Percentiles rank a stretch among this genome's conserved stretches.
These are phyloP conservation scores for Microdochium paspali DNA, from an alignment of 2,329 filamentous ascomycete genomes.

Conservation along the genomic window DNA sequence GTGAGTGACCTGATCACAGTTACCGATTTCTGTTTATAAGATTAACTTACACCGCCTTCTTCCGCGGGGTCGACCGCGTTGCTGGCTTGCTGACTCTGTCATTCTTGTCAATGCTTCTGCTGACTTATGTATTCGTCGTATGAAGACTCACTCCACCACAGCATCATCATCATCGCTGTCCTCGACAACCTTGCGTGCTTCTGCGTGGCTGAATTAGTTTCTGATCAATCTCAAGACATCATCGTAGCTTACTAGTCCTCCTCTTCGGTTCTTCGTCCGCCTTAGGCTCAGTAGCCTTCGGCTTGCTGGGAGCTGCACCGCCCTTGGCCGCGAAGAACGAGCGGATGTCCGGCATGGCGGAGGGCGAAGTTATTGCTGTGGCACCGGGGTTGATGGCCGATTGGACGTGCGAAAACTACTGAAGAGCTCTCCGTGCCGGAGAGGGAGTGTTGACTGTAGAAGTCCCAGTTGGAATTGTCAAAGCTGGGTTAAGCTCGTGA, in stretches of 20 bases:
- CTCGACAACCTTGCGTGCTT: slow-evolving; percentile 61
- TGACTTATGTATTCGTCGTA: neutral
- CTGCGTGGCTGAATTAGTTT: slow-evolving; percentile 14
- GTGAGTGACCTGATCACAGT: neutral
- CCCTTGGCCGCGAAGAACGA: slow-evolving; percentile 81
- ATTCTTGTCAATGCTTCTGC: slow-evolving; percentile 19
- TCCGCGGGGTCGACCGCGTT: slow-evolving; percentile 36
- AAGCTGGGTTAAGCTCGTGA: neutral
- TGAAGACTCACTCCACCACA: slow-evolving; percentile 36
- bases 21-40: slow-evolving; percentile 1
- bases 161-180: slow-evolving; percentile 75
- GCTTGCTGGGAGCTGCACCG: slow-evolving; percentile 41
- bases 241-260: slow-evolving; percentile 31
- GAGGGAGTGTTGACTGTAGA: no score
- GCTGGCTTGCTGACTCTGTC: slow-evolving; percentile 40
- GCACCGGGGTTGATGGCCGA: no score
- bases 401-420: no score
- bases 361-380: no score
- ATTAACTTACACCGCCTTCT: slow-evolving; percentile 42
- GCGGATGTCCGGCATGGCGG: slow-evolving; percentile 77
- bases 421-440: no score
- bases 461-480: no score
- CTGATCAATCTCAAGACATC: no score
- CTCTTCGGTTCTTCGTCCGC: slow-evolving; percentile 25
- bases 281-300: slow-evolving; percentile 35